phyloP scores from a whole-genome alignment of 1,284 basidiomycete genomes.

The Papiliotrema fonsecae region DNA sequence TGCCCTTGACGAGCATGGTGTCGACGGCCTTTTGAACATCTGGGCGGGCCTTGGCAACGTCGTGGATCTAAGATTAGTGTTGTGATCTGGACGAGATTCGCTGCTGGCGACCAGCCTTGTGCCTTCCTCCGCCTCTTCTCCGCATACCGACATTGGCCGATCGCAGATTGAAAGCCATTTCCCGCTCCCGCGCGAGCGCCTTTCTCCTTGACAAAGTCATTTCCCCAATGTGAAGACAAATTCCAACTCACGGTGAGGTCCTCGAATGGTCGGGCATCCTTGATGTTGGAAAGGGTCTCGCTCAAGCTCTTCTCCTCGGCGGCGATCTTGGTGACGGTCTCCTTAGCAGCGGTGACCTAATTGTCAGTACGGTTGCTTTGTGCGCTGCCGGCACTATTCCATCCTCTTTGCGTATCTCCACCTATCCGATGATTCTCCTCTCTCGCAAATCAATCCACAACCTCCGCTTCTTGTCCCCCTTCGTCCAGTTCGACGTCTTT shows the following conservation, averaged over 20 bases:
- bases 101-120: not conserved
- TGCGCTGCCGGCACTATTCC: not conserved
- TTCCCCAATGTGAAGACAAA: not conserved
- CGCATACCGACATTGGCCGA: no score
- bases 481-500: not conserved
- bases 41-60: constrained; percentile 88
- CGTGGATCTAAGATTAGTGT: constrained; percentile 59
- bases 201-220: no score
- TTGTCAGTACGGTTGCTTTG: not conserved
- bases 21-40: constrained; percentile 89
- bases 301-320: constrained; percentile 88
- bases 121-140: not conserved
- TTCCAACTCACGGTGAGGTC: constrained; percentile 72
- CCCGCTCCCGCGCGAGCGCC: no score
- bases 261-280: constrained; percentile 95
- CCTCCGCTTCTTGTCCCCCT: not conserved
- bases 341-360: constrained; percentile 85
- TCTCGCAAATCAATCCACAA: not conserved
- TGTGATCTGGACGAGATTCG: not conserved
- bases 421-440: not conserved
- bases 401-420: not conserved
- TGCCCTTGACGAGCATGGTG: constrained; percentile 98
- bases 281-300: constrained; percentile 92
- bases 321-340: constrained; percentile 86
- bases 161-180: no score